A percentile compares a stretch with the other conserved stretches of the same genome.
Evolutionary conservation across 2,329 filamentous ascomycete species (phyloP).

Genomic region (Diaporthe sp.): DNA sequence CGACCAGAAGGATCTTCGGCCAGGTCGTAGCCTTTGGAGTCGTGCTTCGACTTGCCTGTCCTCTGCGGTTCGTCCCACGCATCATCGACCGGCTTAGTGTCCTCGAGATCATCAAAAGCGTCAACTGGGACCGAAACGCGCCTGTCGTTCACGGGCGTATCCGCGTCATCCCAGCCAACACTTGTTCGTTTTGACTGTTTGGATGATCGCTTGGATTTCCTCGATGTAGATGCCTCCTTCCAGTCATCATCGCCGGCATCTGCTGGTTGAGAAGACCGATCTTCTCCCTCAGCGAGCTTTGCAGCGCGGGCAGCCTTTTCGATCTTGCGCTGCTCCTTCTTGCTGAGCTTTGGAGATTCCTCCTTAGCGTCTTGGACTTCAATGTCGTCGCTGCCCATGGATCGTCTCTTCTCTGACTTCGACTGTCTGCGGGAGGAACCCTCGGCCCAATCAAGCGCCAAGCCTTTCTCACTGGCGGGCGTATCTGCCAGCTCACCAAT

Average conservation of each 20-base stretch:
- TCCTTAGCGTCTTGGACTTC: slow-evolving; percentile 42
- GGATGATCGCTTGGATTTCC: slow-evolving; percentile 52
- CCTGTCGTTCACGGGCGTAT: slow-evolving; percentile 46
- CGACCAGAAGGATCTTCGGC: slow-evolving; percentile 56
- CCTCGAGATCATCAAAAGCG: slow-evolving; percentile 48
- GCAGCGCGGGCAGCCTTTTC: slow-evolving; percentile 56
- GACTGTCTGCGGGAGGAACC: slow-evolving; percentile 40
- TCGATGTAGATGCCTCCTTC: slow-evolving; percentile 47
- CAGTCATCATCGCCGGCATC: slow-evolving; percentile 44
- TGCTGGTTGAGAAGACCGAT: neutral
- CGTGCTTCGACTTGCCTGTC: slow-evolving; percentile 50
- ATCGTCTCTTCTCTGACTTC: slow-evolving; percentile 49
- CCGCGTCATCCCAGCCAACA: slow-evolving; percentile 41
- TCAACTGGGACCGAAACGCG: slow-evolving; percentile 49
- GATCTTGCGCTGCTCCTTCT: slow-evolving; percentile 64
- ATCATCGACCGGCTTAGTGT: slow-evolving; percentile 45
- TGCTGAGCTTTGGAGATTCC: slow-evolving; percentile 55
- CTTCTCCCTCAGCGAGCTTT: slow-evolving; percentile 46
- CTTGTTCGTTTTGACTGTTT: slow-evolving; percentile 43
- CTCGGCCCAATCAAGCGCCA: slow-evolving; percentile 44
- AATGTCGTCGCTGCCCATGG: slow-evolving; percentile 47
- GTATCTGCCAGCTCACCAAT: slow-evolving; percentile 62
- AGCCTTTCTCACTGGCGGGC: slow-evolving; percentile 52
- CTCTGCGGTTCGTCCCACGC: slow-evolving; percentile 50
- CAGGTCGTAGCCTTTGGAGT: slow-evolving; percentile 50